Percentiles rank a stretch among this genome's conserved stretches.
phyloP scores from a whole-genome alignment of 371 early-diverging fungal genomes.

The Dichotomocladium elegans region DNA sequence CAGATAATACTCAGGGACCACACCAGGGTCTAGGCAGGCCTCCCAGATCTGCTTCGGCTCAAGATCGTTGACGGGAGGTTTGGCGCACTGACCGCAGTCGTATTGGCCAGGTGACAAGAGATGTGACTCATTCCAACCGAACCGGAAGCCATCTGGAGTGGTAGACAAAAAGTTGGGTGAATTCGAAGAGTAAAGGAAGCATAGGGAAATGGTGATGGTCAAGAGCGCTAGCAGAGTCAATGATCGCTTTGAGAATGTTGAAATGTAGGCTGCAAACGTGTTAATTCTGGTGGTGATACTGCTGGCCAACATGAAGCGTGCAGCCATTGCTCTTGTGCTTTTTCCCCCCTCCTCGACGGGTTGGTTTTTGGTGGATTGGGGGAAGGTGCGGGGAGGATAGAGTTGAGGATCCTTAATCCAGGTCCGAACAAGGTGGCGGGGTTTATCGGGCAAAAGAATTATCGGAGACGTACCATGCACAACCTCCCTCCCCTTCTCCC shows the following conservation, averaged over 20 bases:
- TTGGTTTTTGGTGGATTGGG: neutral
- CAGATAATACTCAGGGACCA: constrained; percentile 24
- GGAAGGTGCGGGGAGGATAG: neutral
- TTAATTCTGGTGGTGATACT: constrained; percentile 10
- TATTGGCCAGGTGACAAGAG: constrained; percentile 17
- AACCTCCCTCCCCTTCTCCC: no score
- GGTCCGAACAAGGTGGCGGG: no score
- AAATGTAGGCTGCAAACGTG: constrained; percentile 10
- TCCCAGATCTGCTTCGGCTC: constrained; percentile 16
- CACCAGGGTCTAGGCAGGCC: constrained; percentile 24
- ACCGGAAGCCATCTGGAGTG: constrained; percentile 16
- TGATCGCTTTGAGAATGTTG: constrained; percentile 17
- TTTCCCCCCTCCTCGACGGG: no score
- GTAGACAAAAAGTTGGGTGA: constrained; percentile 15
- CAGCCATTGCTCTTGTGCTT: constrained; percentile 22
- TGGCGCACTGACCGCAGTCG: constrained; percentile 18
- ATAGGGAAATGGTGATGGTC: constrained; percentile 11
- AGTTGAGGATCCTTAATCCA: no score
- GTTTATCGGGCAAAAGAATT: no score
- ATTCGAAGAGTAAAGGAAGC: constrained; percentile 15
- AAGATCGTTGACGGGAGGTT: constrained; percentile 5
- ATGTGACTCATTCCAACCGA: constrained; percentile 16
- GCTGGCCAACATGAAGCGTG: constrained; percentile 17
- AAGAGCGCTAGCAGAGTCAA: constrained; percentile 9
- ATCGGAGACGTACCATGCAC: no score